Evolutionary conservation across 2,329 filamentous ascomycete genomes (phyloP).

Genomic region (Didymosphaeria variabile): DNA sequence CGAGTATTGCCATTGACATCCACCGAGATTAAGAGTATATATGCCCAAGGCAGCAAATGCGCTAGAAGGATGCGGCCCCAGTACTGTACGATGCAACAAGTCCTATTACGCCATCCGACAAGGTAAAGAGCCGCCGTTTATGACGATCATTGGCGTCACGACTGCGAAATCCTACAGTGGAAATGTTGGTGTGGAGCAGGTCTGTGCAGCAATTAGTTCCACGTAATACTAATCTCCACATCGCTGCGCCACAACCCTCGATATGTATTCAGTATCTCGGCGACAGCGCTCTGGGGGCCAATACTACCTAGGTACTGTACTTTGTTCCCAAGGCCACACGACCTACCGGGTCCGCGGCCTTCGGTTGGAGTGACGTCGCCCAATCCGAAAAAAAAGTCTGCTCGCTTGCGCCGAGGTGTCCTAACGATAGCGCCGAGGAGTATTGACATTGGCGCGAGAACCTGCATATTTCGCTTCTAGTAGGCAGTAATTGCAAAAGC

Average conservation of each 20-base stretch:
- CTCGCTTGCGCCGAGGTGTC: neutral
- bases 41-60: no score
- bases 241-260: neutral
- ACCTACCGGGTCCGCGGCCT: neutral
- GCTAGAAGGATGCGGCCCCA: neutral
- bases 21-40: neutral
- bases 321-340: neutral
- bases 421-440: neutral
- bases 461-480: neutral
- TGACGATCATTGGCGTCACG: neutral
- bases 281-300: neutral
- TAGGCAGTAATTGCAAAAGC: neutral
- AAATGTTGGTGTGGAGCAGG: neutral
- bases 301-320: neutral
- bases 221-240: slow-evolving; percentile 1
- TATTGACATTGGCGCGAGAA: neutral
- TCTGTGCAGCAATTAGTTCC: neutral
- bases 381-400: neutral
- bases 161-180: neutral
- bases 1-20: neutral
- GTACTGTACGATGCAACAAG: neutral
- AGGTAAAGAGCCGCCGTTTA: neutral
- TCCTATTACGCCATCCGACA: neutral
- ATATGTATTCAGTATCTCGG: neutral
- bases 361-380: neutral